Percentiles rank a stretch among this genome's conserved stretches.
phyloP scores from a whole-genome alignment of 2,329 filamentous ascomycete genomes.

The Beauveria australis region DNA sequence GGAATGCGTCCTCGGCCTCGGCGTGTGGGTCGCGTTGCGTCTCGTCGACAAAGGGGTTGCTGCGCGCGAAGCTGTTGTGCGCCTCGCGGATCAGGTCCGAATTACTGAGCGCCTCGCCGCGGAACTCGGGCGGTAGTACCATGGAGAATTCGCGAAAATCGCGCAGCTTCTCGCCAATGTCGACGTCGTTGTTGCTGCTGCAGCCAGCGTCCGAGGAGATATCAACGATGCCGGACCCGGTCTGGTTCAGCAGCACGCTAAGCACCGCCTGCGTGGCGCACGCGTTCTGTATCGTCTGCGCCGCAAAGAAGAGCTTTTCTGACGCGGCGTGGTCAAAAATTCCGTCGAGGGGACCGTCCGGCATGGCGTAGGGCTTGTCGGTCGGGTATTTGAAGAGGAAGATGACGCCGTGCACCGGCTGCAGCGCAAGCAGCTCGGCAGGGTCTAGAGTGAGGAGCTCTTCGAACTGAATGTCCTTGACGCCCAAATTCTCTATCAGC shows the following conservation, averaged over 20 bases:
- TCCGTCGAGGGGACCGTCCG: slow-evolving; percentile 68
- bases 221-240: slow-evolving; percentile 32
- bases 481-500: slow-evolving; percentile 82
- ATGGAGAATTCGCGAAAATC: slow-evolving; percentile 87
- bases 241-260: slow-evolving; percentile 83
- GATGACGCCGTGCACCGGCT: slow-evolving; percentile 87
- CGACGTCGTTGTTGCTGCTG: slow-evolving; percentile 34
- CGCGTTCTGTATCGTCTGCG: slow-evolving; percentile 96
- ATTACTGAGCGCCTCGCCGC: slow-evolving; percentile 54
- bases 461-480: slow-evolving; percentile 92
- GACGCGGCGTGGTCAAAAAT: slow-evolving; percentile 68
- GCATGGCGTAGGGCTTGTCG: slow-evolving; percentile 51
- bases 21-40: slow-evolving; percentile 57
- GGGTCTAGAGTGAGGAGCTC: slow-evolving; percentile 87
- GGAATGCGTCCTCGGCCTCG: slow-evolving; percentile 81
- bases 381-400: slow-evolving; percentile 96
- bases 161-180: slow-evolving; percentile 62
- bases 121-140: slow-evolving; percentile 67
- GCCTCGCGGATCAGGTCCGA: slow-evolving; percentile 64
- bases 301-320: slow-evolving; percentile 82
- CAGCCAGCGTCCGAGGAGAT: slow-evolving; percentile 42
- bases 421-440: slow-evolving; percentile 59
- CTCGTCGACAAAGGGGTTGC: slow-evolving; percentile 89
- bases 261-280: slow-evolving; percentile 95
- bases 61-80: slow-evolving; percentile 84